Base-by-base conservation (phyloP, 139 green algal species). In the Chlorella vulgaris region DNA sequence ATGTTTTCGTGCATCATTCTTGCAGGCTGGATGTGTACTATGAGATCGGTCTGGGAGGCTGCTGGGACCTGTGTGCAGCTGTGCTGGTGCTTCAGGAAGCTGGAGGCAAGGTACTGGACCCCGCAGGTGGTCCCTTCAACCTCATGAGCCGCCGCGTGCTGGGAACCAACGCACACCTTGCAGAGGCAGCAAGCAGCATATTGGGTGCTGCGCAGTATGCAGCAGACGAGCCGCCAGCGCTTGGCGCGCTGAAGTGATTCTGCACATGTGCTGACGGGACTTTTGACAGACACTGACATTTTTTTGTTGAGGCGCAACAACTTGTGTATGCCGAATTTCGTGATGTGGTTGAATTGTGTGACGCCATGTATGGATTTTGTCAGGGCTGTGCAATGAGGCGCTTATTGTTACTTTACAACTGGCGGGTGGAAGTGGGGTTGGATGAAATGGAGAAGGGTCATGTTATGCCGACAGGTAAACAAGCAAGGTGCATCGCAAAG, bases 1-100 rank as follows among this genome's bases (percentile, higher is more conserved):
- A 29, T 65, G 58, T 24, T 15, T 15, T 15, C 47, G 47, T 55
- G 47, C 47, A 24, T 55, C 13, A 55, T 71, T 29, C 1, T 21
- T 31, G 94, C 21, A 90, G 96, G 13, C 78, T 96, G 67, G 97
- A 99, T 81, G 92, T 83, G 4, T 98, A 98, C 71, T 99, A 94
- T 74, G 97, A 99, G 84, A 89, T 97, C 33, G 92, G 94, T 10
- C 96, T 98, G 80, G 95, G 95, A 3, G 94, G 94, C 3, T 86
- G 84, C 42, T 97, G 93, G 93, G 92, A 96, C 77, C 82, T 91
- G 63, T 91, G 88, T 26, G 92, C 90, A 4, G 90, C 66, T 3
- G 79, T 87, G 39, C 60, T 92, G 26, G 88, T 94, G 39, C 77
- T 95, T 65, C 39, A 90, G 75, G 92, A 98, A 78, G 96, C 96